Evolutionary conservation across 2,329 filamentous ascomycete species (phyloP), one percentile per base, ranked within the genome.

Genomic region (Nectriaceae sp.): DNA sequence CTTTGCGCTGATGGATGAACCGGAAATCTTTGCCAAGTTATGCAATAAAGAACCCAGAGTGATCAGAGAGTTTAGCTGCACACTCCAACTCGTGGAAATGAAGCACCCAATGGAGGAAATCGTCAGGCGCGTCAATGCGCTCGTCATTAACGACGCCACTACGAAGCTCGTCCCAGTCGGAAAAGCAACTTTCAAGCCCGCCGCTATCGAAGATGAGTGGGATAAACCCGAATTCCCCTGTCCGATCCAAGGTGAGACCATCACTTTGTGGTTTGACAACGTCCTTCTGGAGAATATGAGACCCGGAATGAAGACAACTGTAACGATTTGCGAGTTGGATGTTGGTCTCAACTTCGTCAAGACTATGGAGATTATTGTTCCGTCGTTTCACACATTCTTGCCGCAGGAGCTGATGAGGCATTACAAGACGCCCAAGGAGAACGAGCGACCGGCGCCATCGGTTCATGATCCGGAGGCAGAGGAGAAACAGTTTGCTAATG

Each of bases 271-370:
- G 61, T 63, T 96, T 3, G 91, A 96, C 51, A 78, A 83, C 21
- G 66, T 76, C 15, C 55, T 75, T 11, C 62, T 80, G 8, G 55
- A 44, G 3, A 72, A 80, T 46, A 81, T 88, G 61, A 79, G 80
- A 49, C 67, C 77, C 0, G 89, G 90, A 1, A 80, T 87, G 75
- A 88, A 85, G 65, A 59, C 89, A 26, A 73, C 77, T 21, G 68
- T 80, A 0, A 70, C 66, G 0, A 70, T 89, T 10, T 80, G 76
- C 54, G 72, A 83, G 48, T 67, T 89, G 20, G 78, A 78, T 57
- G 82, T 85, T 20, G 86, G 83, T 3, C 50, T 89, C 20, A 75
- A 74, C 53, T 90, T 87, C 64, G 80, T 91, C 63, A 85, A 85
- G 61, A 68, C 75, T 2, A 65, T 87, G 15, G 63, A 71, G 21